Percentiles rank a stretch among this genome's conserved stretches.
Conservation (phyloP, 371 early-diverging fungal species). For the Smittium mucronatum region DNA sequence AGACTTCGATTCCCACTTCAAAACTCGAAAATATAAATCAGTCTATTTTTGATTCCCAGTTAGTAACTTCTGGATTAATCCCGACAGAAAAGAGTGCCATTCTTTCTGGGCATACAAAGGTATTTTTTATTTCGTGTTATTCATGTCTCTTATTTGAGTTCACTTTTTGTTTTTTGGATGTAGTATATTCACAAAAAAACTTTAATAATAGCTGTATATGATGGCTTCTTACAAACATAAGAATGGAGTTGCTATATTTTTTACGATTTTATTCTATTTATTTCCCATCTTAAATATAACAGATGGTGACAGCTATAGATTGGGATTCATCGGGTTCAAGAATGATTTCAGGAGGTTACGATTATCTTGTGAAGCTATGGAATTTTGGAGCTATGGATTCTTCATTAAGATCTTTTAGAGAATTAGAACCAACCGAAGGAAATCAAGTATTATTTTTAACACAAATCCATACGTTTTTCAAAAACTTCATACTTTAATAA, state of each 20-base stretch:
- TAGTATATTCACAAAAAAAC: not conserved
- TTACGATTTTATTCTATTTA: not conserved
- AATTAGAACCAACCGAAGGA: conserved; percentile 61
- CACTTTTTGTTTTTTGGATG: not conserved
- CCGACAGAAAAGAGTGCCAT: not conserved
- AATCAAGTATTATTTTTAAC: conserved; percentile 36
- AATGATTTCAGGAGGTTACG: conserved; percentile 64
- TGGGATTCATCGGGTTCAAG: conserved; percentile 73
- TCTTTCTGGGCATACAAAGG: conserved; percentile 1
- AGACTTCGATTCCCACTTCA: too few relatives aligned
- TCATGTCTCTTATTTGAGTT: not conserved
- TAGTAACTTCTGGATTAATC: not conserved
- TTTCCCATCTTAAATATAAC: not conserved
- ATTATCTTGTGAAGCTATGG: conserved; percentile 73
- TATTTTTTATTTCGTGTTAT: not conserved
- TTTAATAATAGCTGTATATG: too few relatives aligned
- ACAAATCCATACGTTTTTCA: not conserved
- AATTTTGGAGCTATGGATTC: conserved; percentile 84
- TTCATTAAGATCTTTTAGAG: conserved; percentile 58
- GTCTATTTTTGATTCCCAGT: not conserved
- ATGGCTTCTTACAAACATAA: not conserved
- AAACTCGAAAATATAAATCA: not conserved
- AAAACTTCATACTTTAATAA: not conserved
- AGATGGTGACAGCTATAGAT: conserved; percentile 61
- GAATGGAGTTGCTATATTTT: not conserved